Evolutionary conservation across 331 rosid genomes (phyloP).

Genomic region (Cydonia oblonga): DNA sequence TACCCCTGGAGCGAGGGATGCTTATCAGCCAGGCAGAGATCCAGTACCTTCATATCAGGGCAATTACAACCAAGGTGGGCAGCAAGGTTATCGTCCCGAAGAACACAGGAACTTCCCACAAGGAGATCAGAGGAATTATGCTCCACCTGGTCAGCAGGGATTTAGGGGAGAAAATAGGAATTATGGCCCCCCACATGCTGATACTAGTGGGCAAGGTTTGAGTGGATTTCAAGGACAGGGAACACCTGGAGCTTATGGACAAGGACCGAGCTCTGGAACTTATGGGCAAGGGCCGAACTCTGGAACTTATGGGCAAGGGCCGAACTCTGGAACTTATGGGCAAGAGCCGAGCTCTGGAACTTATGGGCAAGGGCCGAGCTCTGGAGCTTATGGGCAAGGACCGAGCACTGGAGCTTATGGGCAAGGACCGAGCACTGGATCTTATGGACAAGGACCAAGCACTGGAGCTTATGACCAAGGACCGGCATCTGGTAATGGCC

Average conservation of each 20-base stretch:
- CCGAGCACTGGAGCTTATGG: too few relatives aligned
- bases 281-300: constrained; percentile 23
- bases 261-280: constrained; percentile 7
- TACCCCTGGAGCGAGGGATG: constrained; percentile 27
- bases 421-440: too few relatives aligned
- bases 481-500: constrained; percentile 16
- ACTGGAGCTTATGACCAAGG: constrained; percentile 23
- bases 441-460: constrained; percentile 18
- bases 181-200: constrained; percentile 19
- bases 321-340: constrained; percentile 6
- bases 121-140: constrained; percentile 27
- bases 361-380: not conserved
- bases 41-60: constrained; percentile 26
- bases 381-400: not conserved
- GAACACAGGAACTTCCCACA: constrained; percentile 36
- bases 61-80: constrained; percentile 36
- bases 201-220: constrained; percentile 17
- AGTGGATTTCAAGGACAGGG: constrained; percentile 21
- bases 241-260: constrained; percentile 19
- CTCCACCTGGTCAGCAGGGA: constrained; percentile 42
- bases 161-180: constrained; percentile 19
- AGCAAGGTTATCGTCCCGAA: constrained; percentile 19
- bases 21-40: constrained; percentile 23
- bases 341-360: constrained; percentile 14
- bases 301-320: constrained; percentile 1